Evolutionary conservation across 73 alveolate species (phyloP).

Genomic region (Paramecium sexaurelia): DNA sequence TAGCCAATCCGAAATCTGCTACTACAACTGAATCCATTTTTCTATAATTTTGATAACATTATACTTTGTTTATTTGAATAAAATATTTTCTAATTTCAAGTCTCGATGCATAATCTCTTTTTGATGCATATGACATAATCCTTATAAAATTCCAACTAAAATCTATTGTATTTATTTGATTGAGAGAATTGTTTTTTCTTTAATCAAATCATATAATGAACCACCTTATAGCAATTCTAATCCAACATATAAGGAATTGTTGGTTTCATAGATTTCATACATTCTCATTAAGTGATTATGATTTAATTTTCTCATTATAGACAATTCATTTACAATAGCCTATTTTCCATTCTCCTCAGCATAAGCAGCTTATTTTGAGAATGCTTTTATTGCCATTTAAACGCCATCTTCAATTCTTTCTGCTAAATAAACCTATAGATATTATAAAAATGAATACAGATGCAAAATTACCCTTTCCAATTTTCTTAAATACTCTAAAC

Average conservation of each 20-base stretch:
- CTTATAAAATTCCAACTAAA: conserved; percentile 23
- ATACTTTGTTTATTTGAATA: conserved; percentile 48
- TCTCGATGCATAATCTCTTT: conserved; percentile 56
- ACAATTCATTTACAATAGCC: conserved; percentile 29
- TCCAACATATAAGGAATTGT: conserved; percentile 26
- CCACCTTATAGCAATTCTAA: conserved; percentile 47
- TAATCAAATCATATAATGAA: conserved; percentile 9
- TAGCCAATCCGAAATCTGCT: conserved; percentile 71
- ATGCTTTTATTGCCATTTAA: conserved; percentile 68
- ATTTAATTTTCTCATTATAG: conserved; percentile 34
- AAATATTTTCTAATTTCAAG: conserved; percentile 39
- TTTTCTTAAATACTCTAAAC: conserved; percentile 33
- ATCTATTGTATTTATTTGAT: not conserved
- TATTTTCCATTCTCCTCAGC: conserved; percentile 67
- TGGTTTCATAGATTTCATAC: conserved; percentile 40
- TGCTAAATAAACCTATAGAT: conserved; percentile 43
- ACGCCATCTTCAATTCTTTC: conserved; percentile 62
- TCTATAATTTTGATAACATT: not conserved
- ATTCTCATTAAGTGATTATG: conserved; percentile 19
- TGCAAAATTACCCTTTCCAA: conserved; percentile 54
- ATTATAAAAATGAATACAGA: not conserved
- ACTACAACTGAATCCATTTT: conserved; percentile 30
- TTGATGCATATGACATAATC: conserved; percentile 1
- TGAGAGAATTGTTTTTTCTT: conserved; percentile 1
- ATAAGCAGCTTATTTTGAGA: conserved; percentile 67